Conservation (phyloP, 441 rosid species). For the Gossypium lobatum region DNA sequence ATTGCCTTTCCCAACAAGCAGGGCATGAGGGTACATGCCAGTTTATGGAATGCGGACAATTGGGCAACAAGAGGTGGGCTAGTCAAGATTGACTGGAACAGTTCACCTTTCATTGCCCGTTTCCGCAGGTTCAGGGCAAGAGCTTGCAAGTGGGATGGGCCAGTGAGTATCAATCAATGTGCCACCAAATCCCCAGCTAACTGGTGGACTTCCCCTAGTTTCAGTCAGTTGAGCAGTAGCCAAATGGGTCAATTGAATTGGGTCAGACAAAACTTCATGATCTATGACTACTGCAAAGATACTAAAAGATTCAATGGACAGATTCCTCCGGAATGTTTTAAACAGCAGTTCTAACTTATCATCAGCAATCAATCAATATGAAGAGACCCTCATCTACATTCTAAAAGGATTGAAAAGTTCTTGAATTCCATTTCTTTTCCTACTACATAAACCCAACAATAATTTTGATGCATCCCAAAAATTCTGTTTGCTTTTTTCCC, state of each 20-base stretch:
- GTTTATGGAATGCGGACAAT: conserved; percentile 54
- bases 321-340: conserved; percentile 48
- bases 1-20: conserved; percentile 47
- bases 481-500: neutral
- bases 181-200: conserved; percentile 34
- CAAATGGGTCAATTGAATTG: neutral
- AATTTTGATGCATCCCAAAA: neutral
- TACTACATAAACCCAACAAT: neutral
- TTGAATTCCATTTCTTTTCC: conserved; percentile 7
- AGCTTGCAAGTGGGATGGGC: conserved; percentile 64
- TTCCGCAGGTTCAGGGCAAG: conserved; percentile 35
- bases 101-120: conserved; percentile 43
- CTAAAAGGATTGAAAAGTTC: neutral
- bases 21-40: conserved; percentile 44
- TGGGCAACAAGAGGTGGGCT: conserved; percentile 62
- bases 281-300: conserved; percentile 72
- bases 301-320: conserved; percentile 51
- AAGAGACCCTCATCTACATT: neutral
- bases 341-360: conserved; percentile 33
- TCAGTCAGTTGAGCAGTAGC: conserved; percentile 39
- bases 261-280: conserved; percentile 36
- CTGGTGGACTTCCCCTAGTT: conserved; percentile 63
- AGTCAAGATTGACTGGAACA: conserved; percentile 40
- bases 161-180: conserved; percentile 43
- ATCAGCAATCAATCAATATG: neutral